phyloP scores from a whole-genome alignment of 2,329 filamentous ascomycete species.

The Aureobasidium musti region DNA sequence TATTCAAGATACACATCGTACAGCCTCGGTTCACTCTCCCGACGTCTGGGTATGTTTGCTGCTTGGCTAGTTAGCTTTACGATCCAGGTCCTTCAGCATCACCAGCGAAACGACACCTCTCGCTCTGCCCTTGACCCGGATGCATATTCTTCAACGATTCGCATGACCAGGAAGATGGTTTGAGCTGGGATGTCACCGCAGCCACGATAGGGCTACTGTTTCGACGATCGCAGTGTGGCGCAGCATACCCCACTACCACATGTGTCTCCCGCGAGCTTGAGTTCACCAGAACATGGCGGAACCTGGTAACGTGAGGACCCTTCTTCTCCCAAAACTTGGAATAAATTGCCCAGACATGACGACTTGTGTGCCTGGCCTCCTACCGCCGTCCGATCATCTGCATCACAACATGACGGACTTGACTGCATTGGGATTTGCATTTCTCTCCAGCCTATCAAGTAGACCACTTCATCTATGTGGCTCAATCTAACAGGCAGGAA shows the following conservation, averaged over 20 bases:
- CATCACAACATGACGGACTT: neutral
- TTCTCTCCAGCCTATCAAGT: neutral
- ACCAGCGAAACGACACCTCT: neutral
- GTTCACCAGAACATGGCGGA: neutral
- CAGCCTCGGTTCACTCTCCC: too few relatives aligned
- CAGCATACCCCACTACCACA: neutral
- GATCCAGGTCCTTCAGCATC: neutral
- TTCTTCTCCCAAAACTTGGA: neutral
- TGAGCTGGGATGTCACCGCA: neutral
- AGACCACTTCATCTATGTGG: neutral
- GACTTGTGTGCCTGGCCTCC: conserved; percentile 4
- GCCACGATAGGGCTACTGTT: conserved; percentile 5
- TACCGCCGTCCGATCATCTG: conserved; percentile 5
- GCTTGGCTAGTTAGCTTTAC: neutral
- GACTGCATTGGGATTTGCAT: neutral
- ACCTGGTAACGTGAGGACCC: neutral
- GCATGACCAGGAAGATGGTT: neutral
- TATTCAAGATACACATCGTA: neutral
- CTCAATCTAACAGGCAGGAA: conserved; percentile 1
- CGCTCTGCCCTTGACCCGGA: neutral
- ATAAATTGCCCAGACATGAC: neutral
- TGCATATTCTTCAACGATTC: neutral
- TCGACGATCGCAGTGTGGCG: conserved; percentile 5
- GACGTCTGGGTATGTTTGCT: too few relatives aligned
- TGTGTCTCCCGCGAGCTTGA: too few relatives aligned